phyloP scores from a whole-genome alignment of 1,139 yeast species.

The Sugiyamaella japonica region DNA sequence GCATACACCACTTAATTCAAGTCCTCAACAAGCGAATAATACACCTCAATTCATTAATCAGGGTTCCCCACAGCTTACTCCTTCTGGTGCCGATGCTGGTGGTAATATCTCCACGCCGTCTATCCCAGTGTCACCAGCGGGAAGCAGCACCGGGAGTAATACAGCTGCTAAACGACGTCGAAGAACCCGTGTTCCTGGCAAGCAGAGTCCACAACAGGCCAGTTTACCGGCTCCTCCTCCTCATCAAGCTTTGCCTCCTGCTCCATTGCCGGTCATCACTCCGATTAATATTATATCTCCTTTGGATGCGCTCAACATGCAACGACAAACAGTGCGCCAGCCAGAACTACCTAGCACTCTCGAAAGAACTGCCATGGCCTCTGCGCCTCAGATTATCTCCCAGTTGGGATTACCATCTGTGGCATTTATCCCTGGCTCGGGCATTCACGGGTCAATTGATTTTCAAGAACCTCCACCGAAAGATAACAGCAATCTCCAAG shows the following conservation, averaged over 20 bases:
- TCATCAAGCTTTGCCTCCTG: not conserved
- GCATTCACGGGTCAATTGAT: conserved; percentile 36
- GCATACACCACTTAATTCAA: not conserved
- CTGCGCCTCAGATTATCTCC: conserved; percentile 9
- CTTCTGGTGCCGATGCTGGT: not conserved
- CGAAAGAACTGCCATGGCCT: conserved; percentile 13
- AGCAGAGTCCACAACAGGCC: conserved; percentile 4
- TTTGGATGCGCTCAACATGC: conserved; percentile 12
- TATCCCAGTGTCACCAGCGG: not conserved
- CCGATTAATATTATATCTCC: conserved; percentile 11
- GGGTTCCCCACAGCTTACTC: conserved; percentile 5
- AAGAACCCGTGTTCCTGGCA: conserved; percentile 1
- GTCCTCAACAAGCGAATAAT: conserved; percentile 19
- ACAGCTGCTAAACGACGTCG: conserved; percentile 4
- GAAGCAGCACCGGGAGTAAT: not conserved
- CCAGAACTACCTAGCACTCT: conserved; percentile 8
- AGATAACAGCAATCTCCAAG: conserved; percentile 10
- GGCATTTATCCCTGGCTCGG: conserved; percentile 35
- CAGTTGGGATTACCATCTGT: conserved; percentile 12
- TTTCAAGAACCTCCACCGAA: conserved; percentile 29
- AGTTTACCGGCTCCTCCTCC: conserved; percentile 8
- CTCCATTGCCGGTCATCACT: conserved; percentile 8
- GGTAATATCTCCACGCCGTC: not conserved
- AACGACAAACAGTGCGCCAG: conserved; percentile 9
- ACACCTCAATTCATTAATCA: conserved; percentile 17